Percentiles rank a stretch among this genome's conserved stretches.
Conservation (phyloP, 176 grass and related monocot species). For the Secale cereale region DNA sequence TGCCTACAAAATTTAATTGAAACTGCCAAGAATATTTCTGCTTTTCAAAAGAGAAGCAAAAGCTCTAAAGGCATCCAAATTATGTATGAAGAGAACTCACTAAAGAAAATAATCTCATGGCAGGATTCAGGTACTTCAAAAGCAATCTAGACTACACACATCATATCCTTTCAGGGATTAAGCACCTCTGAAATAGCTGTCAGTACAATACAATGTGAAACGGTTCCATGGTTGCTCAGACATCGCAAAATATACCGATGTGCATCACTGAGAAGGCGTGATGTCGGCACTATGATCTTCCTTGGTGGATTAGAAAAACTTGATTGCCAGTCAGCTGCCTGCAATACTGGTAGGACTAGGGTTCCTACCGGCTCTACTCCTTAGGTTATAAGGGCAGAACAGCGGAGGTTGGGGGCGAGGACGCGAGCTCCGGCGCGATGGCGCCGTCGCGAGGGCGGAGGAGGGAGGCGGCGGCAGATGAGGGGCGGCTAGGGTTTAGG, state of each 20-base stretch:
- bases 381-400: no score
- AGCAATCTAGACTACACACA: not conserved
- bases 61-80: not conserved
- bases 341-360: no score
- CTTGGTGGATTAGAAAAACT: conserved; percentile 53
- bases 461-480: no score
- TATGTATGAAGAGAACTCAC: no score
- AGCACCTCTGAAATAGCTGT: conserved; percentile 86
- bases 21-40: no score
- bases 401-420: no score
- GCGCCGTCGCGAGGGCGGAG: no score
- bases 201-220: conserved; percentile 70
- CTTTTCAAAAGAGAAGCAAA: no score
- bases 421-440: no score
- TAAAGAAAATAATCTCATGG: not conserved
- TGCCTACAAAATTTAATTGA: no score
- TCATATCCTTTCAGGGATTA: conserved; percentile 27
- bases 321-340: conserved; percentile 71
- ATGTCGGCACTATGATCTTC: conserved; percentile 73
- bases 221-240: conserved; percentile 56
- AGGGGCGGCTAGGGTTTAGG: no score
- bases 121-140: conserved; percentile 14
- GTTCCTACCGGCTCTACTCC: no score
- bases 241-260: conserved; percentile 88
- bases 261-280: conserved; percentile 78